Evolutionary conservation across 148 eudicot species (phyloP), one percentile per base, ranked within the genome.

Genomic region (Fagopyrum homotropicum): DNA sequence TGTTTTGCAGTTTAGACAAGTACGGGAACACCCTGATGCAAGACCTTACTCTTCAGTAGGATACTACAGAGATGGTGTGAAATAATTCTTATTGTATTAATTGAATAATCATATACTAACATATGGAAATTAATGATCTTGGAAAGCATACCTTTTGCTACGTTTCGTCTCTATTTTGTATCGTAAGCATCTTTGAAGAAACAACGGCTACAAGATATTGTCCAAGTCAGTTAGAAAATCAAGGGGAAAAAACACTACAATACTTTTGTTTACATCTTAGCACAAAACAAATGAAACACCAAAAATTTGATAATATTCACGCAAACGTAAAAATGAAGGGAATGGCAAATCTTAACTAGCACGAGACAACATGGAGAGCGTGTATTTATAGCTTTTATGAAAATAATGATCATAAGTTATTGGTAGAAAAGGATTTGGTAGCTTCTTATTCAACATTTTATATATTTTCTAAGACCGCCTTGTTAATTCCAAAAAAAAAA

Each of bases 151-250:
- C 97, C 97, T 90, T 76, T 73, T 89, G 79, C 80, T 78, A 83
- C 85, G 84, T 81, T 86, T 88, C 56, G 88, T 90, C 77, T 84
- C 89, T 77, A 87, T 82, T 87, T 88, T 95, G 96, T 95, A 95
- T 54, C 57, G 80, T 84, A 95, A 80, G 80, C 96, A 90, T 85
- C 99, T 81, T 76, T 92, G 96, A 77, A 95, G 93, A 84, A 84
- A 92, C 73, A 81, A 88, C 51, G 99, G 97, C 99, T 95, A 85
- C 47, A 66, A 66, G 71, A 66, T 35, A 66, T 66, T 66, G 46
- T 19, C 9, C 71, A 40, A 43, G 71, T 66, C 71, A 66, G 40
- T 35, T 35, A 35, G 40, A 35, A 35, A 66, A 66, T 46, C 71
- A 66, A 43, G 10, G 71, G 43, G 30, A 66, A 55, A 5, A 9